Base-by-base conservation (phyloP, 106 monocot species). In the Allium fistulosum region DNA sequence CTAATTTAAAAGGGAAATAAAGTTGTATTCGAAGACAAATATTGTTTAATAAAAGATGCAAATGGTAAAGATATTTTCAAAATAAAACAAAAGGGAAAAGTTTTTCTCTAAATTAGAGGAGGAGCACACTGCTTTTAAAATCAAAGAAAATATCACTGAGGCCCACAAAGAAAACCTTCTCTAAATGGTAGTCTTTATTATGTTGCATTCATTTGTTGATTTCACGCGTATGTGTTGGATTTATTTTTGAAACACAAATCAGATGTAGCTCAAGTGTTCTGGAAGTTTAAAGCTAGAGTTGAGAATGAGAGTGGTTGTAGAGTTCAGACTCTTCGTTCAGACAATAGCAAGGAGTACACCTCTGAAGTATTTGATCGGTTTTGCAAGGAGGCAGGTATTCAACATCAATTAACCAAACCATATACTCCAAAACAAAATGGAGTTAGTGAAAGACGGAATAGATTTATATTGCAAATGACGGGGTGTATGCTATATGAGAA, bases 181-280 rank as follows among this genome's bases (percentile, higher is more conserved):
- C 1, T 22, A 22, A 22, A 22, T 22, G 22, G 22, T 22, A 22
- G 22, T 22, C 22, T 22, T 22, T 22, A 22, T 22, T 22, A 22
- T 22, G 22, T 22, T 22, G 15, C 50, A 11, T 67, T 67, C 18
- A 17, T 22, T 67, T 51, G 50, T 51, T 67, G 48, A 67, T 67
- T 67, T 67, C 17, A 67, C 51, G 8, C 2, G 50, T 28, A 16
- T 65, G 65, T 37, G 37, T 5, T 14, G 45, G 55, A 46, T 69
- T 69, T 69, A n/a, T 69, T 70, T 58, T 70, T 70, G 15, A 70
- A 58, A 15, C 55, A 28, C 46, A 70, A 55, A 46, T 70, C n/a
- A 70, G 7, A 59, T 17, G 70, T 70, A 17, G 70, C 53, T 37
- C 10, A 28, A 55, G 26, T 55, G 14, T 69, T 70, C 10, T 15